Base-by-base conservation (phyloP, 805 yeast species). In the Saturnispora dispora region DNA sequence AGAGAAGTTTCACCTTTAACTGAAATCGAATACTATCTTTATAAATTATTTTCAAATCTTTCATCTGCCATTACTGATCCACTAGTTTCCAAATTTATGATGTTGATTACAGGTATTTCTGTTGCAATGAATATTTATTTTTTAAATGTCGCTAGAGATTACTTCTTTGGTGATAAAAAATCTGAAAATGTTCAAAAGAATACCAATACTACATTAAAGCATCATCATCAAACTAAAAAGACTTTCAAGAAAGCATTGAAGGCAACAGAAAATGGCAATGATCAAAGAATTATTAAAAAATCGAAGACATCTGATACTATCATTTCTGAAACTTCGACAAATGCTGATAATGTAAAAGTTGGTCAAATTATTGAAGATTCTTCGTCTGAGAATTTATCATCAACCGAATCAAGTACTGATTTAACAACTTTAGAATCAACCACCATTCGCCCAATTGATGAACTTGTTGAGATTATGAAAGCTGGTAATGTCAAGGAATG, bases 41-140 rank as follows among this genome's bases (percentile, higher is more conserved):
- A 79, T 33, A 67, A 72, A 2, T 53, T 78, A 17, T 68, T 84
- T 47, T 79, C 77, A 40, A 73, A 72, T 47, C 66, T 89, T 55
- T 82, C 88, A 53, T 63, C 63, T 52, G 86, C 90, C 18, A 83
- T 90, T 51, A 79, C 85, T 59, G 96, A 90, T 66, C 85, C 83
- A 50, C 71, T 88, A 55, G 77, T 89, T 57, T 82, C 93, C 55
- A 90, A 90, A 64, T 78, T 82, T 55, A 73, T 89, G 48, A 77
- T 90, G 44, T 74, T 85, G 55, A 81, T 81, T 10, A 79, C 90
- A 54, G 81, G 85, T 25, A 70, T 87, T 56, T 85, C 95, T 57
- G 77, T 88, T 51, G 81, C 85, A 5, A 81, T 87, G 56, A 93
- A 93, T 65, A 81, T 85, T 47, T 91, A 90, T 66, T 75, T 93